Percentiles rank a stretch among this genome's conserved stretches.
These are phyloP conservation scores for Tylopilus orsonianus DNA, from an alignment of 1,284 basidiomycete genomes.

Conservation along the genomic window DNA sequence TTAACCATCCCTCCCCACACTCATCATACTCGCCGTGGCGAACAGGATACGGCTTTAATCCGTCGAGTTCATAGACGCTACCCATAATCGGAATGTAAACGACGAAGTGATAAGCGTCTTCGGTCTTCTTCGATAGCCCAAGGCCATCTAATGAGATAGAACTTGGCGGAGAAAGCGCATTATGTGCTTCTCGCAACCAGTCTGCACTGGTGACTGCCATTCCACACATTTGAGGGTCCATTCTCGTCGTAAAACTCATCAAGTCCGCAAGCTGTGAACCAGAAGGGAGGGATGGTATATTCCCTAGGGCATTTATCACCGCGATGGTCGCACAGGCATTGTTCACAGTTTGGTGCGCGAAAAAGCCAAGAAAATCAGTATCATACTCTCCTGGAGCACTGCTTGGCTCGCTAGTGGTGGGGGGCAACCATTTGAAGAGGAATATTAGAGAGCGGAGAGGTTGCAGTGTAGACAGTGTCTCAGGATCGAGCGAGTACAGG, in stretches of 20 bases:
- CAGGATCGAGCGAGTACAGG: constrained; percentile 82
- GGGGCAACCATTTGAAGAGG: constrained; percentile 88
- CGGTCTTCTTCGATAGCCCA: constrained; percentile 65
- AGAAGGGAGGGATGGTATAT: constrained; percentile 70
- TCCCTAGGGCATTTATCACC: constrained; percentile 90
- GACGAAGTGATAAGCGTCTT: constrained; percentile 93
- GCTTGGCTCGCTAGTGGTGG: constrained; percentile 42
- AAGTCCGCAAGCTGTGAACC: constrained; percentile 76
- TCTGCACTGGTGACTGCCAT: constrained; percentile 85
- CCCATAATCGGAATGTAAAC: constrained; percentile 85
- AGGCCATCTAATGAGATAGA: constrained; percentile 79
- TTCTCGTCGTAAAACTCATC: constrained; percentile 74
- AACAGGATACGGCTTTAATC: constrained; percentile 77
- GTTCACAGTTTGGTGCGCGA: constrained; percentile 91
- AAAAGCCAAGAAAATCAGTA: constrained; percentile 79
- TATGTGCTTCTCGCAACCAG: constrained; percentile 83
- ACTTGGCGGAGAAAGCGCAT: constrained; percentile 86
- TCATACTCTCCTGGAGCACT: constrained; percentile 63
- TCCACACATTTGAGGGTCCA: constrained; percentile 85
- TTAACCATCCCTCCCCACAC: constrained; percentile 76
- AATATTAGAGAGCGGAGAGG: constrained; percentile 89
- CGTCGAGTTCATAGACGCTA: constrained; percentile 87
- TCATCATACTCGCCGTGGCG: constrained; percentile 72
- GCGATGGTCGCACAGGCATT: constrained; percentile 93
- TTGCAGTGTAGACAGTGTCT: constrained; percentile 66